Conservation (phyloP, 2,329 filamentous ascomycete species). For the Cucurbitaria berberidis region DNA sequence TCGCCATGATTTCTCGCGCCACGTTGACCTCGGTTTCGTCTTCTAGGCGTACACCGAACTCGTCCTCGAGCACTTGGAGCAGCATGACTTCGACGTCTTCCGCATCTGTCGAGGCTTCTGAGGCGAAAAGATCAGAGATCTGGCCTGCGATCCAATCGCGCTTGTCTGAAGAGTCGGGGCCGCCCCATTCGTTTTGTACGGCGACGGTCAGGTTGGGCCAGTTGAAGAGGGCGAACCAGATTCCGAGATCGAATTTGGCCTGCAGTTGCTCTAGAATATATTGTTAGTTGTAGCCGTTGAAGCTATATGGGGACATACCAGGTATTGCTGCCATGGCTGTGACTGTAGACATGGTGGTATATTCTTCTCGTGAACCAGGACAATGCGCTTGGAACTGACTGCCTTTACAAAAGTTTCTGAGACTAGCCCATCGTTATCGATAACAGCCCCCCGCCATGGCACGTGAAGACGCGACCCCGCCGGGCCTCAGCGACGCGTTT, state of each 20-base stretch:
- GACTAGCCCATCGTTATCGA: not conserved
- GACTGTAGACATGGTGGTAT: conserved; percentile 6
- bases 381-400: not conserved
- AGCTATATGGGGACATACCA: not conserved
- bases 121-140: conserved; percentile 76
- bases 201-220: conserved; percentile 90
- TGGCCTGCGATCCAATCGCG: conserved; percentile 95
- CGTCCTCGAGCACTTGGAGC: conserved; percentile 90
- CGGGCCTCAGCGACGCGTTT: not conserved
- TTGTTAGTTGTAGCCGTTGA: conserved; percentile 8
- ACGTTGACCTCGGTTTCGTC: conserved; percentile 82
- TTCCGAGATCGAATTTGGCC: conserved; percentile 74
- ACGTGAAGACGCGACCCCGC: not conserved
- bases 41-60: conserved; percentile 92
- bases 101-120: conserved; percentile 67
- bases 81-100: conserved; percentile 85
- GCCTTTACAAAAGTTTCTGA: not conserved
- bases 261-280: conserved; percentile 31
- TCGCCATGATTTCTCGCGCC: conserved; percentile 72
- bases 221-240: conserved; percentile 82
- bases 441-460: not conserved
- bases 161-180: conserved; percentile 81
- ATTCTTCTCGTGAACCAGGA: not conserved
- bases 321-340: not conserved
- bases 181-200: conserved; percentile 87